These are phyloP conservation scores for Acmispon strigosus DNA, from an alignment of 306 rosid species.

Conservation along the genomic window DNA sequence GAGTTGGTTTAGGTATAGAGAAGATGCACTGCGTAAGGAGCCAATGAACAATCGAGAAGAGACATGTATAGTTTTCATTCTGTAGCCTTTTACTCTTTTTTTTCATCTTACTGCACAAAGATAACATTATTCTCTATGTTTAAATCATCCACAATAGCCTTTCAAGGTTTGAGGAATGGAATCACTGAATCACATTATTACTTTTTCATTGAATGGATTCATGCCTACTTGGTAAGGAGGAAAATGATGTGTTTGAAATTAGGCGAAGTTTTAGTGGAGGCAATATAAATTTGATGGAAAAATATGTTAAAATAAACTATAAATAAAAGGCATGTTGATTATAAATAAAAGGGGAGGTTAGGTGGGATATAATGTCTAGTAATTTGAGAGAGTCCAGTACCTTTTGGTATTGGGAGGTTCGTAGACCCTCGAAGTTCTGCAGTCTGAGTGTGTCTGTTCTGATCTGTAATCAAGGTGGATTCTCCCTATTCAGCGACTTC, in stretches of 20 bases:
- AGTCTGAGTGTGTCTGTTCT: too few species aligned
- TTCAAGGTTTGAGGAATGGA: not conserved
- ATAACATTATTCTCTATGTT: not conserved
- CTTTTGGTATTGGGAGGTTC: too few species aligned
- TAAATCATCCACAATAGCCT: not conserved
- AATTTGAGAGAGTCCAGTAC: too few species aligned
- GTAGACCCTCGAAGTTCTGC: too few species aligned
- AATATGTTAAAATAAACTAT: not conserved
- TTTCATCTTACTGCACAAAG: not conserved
- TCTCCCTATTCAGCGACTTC: too few species aligned
- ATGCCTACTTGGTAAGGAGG: not conserved
- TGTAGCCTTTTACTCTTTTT: not conserved
- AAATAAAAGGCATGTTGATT: not conserved
- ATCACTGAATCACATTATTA: not conserved
- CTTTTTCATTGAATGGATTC: not conserved
- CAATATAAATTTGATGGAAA: not conserved
- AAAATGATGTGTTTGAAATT: not conserved
- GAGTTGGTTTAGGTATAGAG: slow-evolving; percentile 96
- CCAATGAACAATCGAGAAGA: slow-evolving; percentile 86
- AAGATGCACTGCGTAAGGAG: slow-evolving; percentile 75
- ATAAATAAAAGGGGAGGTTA: too few species aligned
- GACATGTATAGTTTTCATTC: slow-evolving; percentile 58
- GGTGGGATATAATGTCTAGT: too few species aligned
- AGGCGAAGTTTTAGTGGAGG: not conserved
- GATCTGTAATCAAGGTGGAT: too few species aligned